phyloP scores from a whole-genome alignment of 257 asterid genomes.

The Solanum etuberosum region DNA sequence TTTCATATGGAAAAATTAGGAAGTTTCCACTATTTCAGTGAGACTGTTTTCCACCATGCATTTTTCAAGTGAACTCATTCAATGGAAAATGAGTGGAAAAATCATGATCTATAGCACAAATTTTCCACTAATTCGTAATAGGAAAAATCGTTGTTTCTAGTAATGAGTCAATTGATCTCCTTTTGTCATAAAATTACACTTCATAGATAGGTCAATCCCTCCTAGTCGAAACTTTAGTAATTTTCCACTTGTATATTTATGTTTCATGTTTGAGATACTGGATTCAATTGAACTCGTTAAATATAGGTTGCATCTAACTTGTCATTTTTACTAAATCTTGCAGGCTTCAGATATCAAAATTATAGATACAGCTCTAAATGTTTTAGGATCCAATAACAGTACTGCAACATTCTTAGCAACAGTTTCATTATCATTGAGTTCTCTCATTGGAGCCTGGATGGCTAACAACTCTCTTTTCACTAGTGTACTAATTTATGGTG shows the following conservation, averaged over 20 bases:
- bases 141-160: neutral
- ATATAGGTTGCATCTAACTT: neutral
- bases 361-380: conserved; percentile 4
- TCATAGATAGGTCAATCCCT: neutral
- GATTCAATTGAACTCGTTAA: neutral
- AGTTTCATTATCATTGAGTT: conserved; percentile 31
- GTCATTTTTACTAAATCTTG: neutral
- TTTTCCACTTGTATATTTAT: neutral
- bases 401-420: conserved; percentile 39
- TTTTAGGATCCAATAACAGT: neutral
- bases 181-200: neutral
- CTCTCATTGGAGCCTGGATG: conserved; percentile 44
- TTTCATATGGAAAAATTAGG: no score
- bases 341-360: neutral
- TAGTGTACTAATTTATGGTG: conserved; percentile 27
- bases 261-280: neutral
- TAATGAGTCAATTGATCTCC: neutral
- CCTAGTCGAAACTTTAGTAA: neutral
- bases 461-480: conserved; percentile 18
- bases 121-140: no score
- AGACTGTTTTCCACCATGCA: neutral
- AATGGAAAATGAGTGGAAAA: neutral
- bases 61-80: no score
- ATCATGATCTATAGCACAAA: neutral
- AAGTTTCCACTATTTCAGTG: no score